phyloP scores from a whole-genome alignment of 768 basidiomycete species.

The Mycena vitilis region DNA sequence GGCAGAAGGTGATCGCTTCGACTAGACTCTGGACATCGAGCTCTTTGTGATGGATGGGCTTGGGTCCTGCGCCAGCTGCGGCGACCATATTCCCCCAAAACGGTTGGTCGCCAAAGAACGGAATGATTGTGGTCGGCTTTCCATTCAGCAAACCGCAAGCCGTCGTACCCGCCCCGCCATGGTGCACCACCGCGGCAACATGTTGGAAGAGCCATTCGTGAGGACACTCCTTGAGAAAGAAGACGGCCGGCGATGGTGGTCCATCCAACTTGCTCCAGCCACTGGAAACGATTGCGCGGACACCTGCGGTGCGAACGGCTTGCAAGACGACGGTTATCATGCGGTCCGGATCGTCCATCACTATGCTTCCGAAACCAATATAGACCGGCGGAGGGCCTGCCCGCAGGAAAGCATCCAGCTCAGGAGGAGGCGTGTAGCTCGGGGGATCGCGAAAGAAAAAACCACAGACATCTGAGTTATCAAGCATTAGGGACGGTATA shows the following conservation, averaged over 20 bases:
- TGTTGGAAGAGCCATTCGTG: constrained; percentile 63
- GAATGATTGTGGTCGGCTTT: constrained; percentile 56
- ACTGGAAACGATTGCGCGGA: constrained; percentile 57
- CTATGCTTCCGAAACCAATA: constrained; percentile 54
- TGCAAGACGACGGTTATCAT: constrained; percentile 51
- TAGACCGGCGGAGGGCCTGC: constrained; percentile 52
- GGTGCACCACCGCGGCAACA: constrained; percentile 57
- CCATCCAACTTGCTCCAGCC: constrained; percentile 52
- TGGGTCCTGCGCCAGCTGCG: constrained; percentile 56
- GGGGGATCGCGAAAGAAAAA: constrained; percentile 55
- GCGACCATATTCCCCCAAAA: constrained; percentile 56
- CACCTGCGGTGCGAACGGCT: constrained; percentile 50
- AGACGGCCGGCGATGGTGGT: constrained; percentile 47
- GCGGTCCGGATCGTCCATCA: constrained; percentile 23
- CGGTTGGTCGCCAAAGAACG: constrained; percentile 61
- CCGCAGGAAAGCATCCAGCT: constrained; percentile 48
- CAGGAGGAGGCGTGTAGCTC: constrained; percentile 46
- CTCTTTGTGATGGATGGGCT: constrained; percentile 44
- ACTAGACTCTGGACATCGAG: constrained; percentile 23
- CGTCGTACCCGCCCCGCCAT: constrained; percentile 61
- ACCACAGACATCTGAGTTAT: constrained; percentile 52
- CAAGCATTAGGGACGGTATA: constrained; percentile 40
- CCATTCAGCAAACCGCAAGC: constrained; percentile 57
- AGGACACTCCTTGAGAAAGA: constrained; percentile 57
- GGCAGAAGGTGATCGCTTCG: constrained; percentile 48